phyloP scores from a whole-genome alignment of 2,329 filamentous ascomycete species.

The Fusarium protoensiforme region DNA sequence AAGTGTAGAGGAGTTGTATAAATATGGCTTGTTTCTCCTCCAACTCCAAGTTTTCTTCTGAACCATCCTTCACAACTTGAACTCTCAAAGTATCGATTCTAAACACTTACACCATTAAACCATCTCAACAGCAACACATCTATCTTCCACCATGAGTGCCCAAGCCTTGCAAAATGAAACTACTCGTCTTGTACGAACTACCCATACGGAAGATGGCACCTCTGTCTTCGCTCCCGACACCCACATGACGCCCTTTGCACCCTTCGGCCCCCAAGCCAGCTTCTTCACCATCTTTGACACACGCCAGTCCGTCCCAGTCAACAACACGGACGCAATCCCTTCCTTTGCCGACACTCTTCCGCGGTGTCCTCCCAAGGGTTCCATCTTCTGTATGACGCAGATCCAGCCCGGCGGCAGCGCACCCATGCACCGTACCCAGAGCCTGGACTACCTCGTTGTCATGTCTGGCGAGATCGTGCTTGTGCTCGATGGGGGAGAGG shows the following conservation, averaged over 20 bases:
- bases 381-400: conserved; percentile 49
- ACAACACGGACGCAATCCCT: conserved; percentile 26
- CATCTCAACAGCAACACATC: not conserved
- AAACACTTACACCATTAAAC: not conserved
- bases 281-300: conserved; percentile 19
- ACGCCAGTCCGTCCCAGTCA: conserved; percentile 27
- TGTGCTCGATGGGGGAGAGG: conserved; percentile 54
- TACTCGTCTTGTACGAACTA: conserved; percentile 12
- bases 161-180: not conserved
- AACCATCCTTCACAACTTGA: not conserved
- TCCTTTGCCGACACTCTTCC: conserved; percentile 42
- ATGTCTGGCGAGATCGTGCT: conserved; percentile 53
- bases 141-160: not conserved
- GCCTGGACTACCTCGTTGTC: conserved; percentile 54
- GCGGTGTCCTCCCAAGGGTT: conserved; percentile 49
- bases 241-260: conserved; percentile 4
- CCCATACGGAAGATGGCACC: conserved; percentile 2
- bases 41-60: not conserved
- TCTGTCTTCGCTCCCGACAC: conserved; percentile 18
- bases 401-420: conserved; percentile 43
- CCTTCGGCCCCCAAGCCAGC: conserved; percentile 18
- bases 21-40: not conserved
- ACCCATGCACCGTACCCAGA: conserved; percentile 56
- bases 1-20: not conserved
- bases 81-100: not conserved